phyloP scores from a whole-genome alignment of 768 basidiomycete genomes.

The Naematelia aurantialba region DNA sequence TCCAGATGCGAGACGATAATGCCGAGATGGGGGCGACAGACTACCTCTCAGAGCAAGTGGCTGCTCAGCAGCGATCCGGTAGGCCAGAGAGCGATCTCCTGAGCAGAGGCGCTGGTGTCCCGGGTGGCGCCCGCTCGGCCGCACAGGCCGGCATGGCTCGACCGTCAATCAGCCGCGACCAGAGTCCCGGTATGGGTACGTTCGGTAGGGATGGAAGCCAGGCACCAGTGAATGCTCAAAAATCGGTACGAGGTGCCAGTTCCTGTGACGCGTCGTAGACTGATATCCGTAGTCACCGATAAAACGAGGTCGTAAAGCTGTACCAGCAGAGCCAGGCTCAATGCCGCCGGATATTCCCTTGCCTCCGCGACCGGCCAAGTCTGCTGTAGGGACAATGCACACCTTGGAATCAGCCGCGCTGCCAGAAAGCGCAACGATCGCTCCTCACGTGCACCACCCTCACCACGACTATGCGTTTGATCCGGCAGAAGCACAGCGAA shows the following conservation, averaged over 20 bases:
- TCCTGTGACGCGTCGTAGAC: background rate
- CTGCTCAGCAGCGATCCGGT: slow-evolving; percentile 3
- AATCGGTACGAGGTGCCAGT: background rate
- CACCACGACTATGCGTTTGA: slow-evolving; percentile 40
- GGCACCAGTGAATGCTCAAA: slow-evolving; percentile 11
- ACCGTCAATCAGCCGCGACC: background rate
- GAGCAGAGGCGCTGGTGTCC: slow-evolving; percentile 30
- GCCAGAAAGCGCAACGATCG: slow-evolving; percentile 5
- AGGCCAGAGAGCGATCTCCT: slow-evolving; percentile 29
- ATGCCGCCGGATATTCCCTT: slow-evolving; percentile 4
- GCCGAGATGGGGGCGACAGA: background rate
- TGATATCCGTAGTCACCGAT: slow-evolving; percentile 9
- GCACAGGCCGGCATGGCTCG: background rate
- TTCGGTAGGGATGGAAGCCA: slow-evolving; percentile 29
- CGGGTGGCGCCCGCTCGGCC: slow-evolving; percentile 7
- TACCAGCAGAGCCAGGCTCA: no score
- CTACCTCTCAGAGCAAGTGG: background rate
- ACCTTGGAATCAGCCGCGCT: slow-evolving; percentile 6
- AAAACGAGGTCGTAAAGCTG: slow-evolving; percentile 6
- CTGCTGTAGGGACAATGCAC: slow-evolving; percentile 13
- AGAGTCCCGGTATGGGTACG: slow-evolving; percentile 35
- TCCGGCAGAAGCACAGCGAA: slow-evolving; percentile 26
- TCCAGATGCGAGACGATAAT: slow-evolving; percentile 7
- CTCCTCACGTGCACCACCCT: slow-evolving; percentile 29
- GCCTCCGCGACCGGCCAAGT: slow-evolving; percentile 9